Percentiles rank a stretch among this genome's conserved stretches.
Conservation (phyloP, 1,139 yeast genomes). For the Diutina ranongensis region DNA sequence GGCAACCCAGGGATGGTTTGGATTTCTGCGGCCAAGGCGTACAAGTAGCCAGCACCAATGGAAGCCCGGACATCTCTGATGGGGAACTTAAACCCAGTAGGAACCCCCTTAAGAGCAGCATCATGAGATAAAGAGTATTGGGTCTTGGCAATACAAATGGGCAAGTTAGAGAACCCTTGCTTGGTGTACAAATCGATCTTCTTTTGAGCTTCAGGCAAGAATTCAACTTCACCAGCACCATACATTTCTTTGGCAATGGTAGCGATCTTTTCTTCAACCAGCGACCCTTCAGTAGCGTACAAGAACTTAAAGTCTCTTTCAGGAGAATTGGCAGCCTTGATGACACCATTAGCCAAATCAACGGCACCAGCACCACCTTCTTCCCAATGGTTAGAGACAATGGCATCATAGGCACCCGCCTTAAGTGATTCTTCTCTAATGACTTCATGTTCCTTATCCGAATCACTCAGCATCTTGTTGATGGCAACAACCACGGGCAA, state of each 20-base stretch:
- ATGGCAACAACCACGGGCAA: constrained; percentile 94
- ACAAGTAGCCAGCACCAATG: constrained; percentile 93
- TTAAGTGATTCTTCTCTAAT: constrained; percentile 74
- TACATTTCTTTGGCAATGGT: constrained; percentile 85
- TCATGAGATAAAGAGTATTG: constrained; percentile 97
- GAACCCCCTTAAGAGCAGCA: constrained; percentile 88
- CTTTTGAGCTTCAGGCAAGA: constrained; percentile 72
- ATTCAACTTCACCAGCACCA: constrained; percentile 86
- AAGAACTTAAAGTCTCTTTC: constrained; percentile 48
- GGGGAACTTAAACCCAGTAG: constrained; percentile 89
- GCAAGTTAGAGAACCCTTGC: constrained; percentile 88
- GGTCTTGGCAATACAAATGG: constrained; percentile 95
- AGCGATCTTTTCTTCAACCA: constrained; percentile 76
- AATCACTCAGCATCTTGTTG: constrained; percentile 81
- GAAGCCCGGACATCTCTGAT: constrained; percentile 90
- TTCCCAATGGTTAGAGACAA: constrained; percentile 96
- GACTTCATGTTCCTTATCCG: constrained; percentile 72
- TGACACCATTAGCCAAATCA: constrained; percentile 76
- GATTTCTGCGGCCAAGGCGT: constrained; percentile 94
- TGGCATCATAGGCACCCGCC: constrained; percentile 92
- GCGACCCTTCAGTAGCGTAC: constrained; percentile 48
- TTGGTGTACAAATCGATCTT: constrained; percentile 75
- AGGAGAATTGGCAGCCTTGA: constrained; percentile 52
- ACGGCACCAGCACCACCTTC: constrained; percentile 95
- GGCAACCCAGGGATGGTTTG: constrained; percentile 97